A percentile compares a stretch with the other conserved stretches of the same genome.
Evolutionary conservation across 306 rosid species (phyloP).

Genomic region (Sicyos baderoa): DNA sequence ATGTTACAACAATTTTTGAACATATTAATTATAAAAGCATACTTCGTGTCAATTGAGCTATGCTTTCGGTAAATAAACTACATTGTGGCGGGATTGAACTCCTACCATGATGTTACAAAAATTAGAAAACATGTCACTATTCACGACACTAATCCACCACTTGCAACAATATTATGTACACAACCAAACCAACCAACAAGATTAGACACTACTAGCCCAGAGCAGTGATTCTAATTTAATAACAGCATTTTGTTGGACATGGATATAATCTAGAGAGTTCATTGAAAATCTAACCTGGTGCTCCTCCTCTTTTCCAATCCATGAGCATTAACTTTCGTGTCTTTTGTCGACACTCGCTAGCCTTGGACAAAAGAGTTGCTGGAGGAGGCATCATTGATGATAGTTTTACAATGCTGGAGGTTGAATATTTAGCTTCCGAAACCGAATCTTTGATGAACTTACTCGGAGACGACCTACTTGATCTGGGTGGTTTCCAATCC

Average conservation of each 20-base stretch:
- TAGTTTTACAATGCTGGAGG: constrained; percentile 38
- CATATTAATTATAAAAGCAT: too few relatives aligned
- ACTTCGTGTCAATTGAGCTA: too few relatives aligned
- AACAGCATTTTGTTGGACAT: background rate
- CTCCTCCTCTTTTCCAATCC: constrained; percentile 64
- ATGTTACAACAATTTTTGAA: constrained; percentile 42
- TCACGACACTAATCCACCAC: constrained; percentile 22
- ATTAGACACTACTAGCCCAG: background rate
- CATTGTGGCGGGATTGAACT: too few relatives aligned
- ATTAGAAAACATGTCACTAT: constrained; percentile 29
- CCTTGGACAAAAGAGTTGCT: constrained; percentile 41
- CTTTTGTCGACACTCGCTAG: constrained; percentile 44
- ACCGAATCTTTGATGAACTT: constrained; percentile 45
- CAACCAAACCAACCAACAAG: constrained; percentile 10
- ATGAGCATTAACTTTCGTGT: constrained; percentile 45
- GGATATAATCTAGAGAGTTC: background rate
- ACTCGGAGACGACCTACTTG: constrained; percentile 65
- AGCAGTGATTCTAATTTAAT: background rate
- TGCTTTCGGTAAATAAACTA: too few relatives aligned
- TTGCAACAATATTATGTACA: constrained; percentile 41
- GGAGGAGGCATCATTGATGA: constrained; percentile 78
- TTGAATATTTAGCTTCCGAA: constrained; percentile 43
- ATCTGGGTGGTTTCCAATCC: constrained; percentile 64
- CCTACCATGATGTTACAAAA: background rate
- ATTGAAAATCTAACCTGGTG: constrained; percentile 34